These are phyloP conservation scores for Neurospora discreta DNA, from an alignment of 495 filamentous ascomycete species.

Conservation along the genomic window DNA sequence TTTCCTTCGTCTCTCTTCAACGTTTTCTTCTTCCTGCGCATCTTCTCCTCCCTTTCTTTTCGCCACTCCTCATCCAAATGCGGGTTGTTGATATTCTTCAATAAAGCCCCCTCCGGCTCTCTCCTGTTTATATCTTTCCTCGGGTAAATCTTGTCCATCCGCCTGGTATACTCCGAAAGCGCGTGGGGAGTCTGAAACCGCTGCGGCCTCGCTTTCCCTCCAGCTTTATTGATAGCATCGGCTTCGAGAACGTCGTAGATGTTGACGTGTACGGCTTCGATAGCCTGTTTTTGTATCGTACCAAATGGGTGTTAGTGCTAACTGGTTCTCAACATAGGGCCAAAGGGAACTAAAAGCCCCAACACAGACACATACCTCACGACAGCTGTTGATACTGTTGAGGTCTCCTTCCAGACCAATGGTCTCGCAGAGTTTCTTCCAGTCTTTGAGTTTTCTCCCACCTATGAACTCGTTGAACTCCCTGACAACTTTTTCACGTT, in stretches of 20 bases:
- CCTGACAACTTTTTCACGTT: neutral
- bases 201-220: neutral
- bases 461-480: neutral
- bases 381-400: neutral
- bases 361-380: neutral
- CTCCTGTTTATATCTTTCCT: rapidly evolving
- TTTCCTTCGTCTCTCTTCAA: neutral
- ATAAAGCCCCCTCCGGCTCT: neutral
- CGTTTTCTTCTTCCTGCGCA: neutral
- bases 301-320: neutral
- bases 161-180: neutral
- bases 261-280: neutral
- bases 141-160: neutral
- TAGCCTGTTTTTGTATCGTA: neutral
- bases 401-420: neutral
- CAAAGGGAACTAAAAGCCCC: neutral
- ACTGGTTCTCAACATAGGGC: neutral
- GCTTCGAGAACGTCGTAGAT: neutral
- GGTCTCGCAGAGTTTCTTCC: neutral
- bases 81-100: neutral
- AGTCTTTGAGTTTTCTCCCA: neutral
- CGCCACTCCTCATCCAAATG: rapidly evolving
- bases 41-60: neutral
- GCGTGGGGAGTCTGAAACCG: neutral
- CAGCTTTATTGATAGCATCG: rapidly evolving